These are phyloP conservation scores for Coniochaeta sp. DNA, from an alignment of 2,329 filamentous ascomycete genomes.

Conservation along the genomic window DNA sequence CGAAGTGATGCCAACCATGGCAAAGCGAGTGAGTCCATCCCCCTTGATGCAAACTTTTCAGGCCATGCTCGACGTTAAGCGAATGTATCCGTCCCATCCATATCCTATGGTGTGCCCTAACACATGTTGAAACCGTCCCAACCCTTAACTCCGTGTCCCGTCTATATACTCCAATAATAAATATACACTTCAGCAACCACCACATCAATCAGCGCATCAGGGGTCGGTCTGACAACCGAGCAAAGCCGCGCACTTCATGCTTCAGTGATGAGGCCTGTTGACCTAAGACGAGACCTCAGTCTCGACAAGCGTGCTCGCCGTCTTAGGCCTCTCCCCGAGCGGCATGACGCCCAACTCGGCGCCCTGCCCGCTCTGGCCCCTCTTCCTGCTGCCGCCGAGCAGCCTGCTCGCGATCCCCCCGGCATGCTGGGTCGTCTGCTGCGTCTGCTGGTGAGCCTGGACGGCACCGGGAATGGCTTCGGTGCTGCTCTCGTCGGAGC, in stretches of 20 bases:
- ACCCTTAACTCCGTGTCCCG: not conserved
- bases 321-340: conserved; percentile 8
- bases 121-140: not conserved
- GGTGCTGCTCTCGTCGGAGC: conserved; percentile 48
- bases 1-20: not conserved
- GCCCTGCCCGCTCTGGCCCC: conserved; percentile 62
- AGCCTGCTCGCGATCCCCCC: conserved; percentile 32
- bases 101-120: not conserved
- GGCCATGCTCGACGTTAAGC: not conserved
- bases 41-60: not conserved
- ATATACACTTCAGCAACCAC: not conserved
- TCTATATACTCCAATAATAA: not conserved
- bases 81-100: not conserved
- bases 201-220: not conserved
- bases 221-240: not conserved
- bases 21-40: not conserved
- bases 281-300: not conserved
- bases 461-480: conserved; percentile 5
- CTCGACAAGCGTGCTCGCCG: conserved; percentile 9
- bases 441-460: no score
- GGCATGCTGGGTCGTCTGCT: conserved; percentile 24
- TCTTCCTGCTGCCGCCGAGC: conserved; percentile 64
- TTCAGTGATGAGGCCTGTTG: not conserved
- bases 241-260: not conserved
- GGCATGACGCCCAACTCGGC: conserved; percentile 62